Conservation (phyloP, 2,329 filamentous ascomycete genomes). For the Aspergillus hortae region DNA sequence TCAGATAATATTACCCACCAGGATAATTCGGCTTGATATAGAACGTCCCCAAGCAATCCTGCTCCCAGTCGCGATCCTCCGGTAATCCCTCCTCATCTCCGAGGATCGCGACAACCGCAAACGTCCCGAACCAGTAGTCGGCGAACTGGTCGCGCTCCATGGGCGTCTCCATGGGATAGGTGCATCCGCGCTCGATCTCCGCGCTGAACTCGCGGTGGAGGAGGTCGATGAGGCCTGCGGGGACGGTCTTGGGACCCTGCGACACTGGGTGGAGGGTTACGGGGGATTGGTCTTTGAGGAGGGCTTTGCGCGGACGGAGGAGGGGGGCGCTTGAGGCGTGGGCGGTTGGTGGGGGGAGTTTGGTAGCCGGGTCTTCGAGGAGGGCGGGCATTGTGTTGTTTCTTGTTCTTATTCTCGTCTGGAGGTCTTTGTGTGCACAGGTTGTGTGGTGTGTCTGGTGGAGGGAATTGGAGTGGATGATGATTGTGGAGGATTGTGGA, state of each 20-base stretch:
- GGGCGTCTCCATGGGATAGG: slow-evolving; percentile 38
- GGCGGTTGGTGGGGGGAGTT: slow-evolving; percentile 22
- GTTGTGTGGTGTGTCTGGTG: not conserved
- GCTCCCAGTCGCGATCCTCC: slow-evolving; percentile 32
- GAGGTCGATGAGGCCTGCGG: slow-evolving; percentile 21
- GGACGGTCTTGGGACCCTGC: slow-evolving; percentile 19
- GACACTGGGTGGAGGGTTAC: slow-evolving; percentile 31
- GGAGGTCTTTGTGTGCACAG: not conserved
- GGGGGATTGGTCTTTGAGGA: slow-evolving; percentile 19
- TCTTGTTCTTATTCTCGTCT: not conserved
- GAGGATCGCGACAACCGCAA: slow-evolving; percentile 31
- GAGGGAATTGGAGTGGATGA: not conserved
- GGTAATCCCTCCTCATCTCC: slow-evolving; percentile 16
- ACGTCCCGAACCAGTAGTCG: slow-evolving; percentile 39
- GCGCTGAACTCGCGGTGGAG: slow-evolving; percentile 32
- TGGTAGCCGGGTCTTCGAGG: slow-evolving; percentile 33
- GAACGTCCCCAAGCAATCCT: slow-evolving; percentile 36
- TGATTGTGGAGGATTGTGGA: not conserved
- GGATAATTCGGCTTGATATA: slow-evolving; percentile 43
- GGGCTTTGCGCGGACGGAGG: slow-evolving; percentile 21
- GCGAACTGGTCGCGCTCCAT: slow-evolving; percentile 29
- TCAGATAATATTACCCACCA: slow-evolving; percentile 19
- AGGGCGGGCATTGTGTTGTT: slow-evolving; percentile 32
- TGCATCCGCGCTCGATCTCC: slow-evolving; percentile 34
- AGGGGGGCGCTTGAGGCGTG: slow-evolving; percentile 16